Conservation (phyloP, 352 stramenopile genomes). For the Plasmopara viticola region DNA sequence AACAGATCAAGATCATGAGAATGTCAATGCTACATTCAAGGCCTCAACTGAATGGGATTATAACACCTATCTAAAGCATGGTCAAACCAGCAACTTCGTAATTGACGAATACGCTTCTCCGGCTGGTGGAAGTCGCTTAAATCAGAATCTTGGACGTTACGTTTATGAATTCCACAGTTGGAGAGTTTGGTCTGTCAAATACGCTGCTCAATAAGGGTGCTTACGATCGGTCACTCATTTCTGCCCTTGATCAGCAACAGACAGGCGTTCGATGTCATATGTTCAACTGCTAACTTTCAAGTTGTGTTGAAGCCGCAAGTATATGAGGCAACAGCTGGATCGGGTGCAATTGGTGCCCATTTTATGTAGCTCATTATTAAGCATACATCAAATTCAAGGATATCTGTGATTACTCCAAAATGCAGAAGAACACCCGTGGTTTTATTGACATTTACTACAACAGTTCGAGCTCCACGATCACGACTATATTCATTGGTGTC, state of each 20-base stretch:
- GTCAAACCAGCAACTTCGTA: background rate
- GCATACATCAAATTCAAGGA: background rate
- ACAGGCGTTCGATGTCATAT: conserved; percentile 1
- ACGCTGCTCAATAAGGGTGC: background rate
- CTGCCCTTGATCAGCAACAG: conserved; percentile 1
- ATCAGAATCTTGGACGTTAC: background rate
- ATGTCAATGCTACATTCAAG: conserved; percentile 1
- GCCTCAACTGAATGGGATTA: background rate
- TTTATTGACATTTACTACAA: background rate
- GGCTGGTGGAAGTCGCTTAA: too few relatives aligned
- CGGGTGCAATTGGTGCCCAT: background rate
- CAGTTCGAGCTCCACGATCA: too few relatives aligned
- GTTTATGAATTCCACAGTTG: conserved; percentile 3
- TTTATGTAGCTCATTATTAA: conserved; percentile 9
- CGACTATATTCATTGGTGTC: background rate
- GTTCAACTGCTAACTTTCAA: conserved; percentile 3
- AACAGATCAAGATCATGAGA: conserved; percentile 4
- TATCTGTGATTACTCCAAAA: background rate
- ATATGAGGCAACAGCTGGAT: background rate
- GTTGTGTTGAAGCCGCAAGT: background rate
- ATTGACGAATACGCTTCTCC: background rate
- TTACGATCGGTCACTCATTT: background rate
- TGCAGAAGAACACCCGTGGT: conserved; percentile 6
- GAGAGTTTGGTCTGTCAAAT: conserved; percentile 2
- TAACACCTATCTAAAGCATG: background rate